Base-by-base conservation (phyloP, 2,329 filamentous ascomycete species). In the Monosporascus sp. region DNA sequence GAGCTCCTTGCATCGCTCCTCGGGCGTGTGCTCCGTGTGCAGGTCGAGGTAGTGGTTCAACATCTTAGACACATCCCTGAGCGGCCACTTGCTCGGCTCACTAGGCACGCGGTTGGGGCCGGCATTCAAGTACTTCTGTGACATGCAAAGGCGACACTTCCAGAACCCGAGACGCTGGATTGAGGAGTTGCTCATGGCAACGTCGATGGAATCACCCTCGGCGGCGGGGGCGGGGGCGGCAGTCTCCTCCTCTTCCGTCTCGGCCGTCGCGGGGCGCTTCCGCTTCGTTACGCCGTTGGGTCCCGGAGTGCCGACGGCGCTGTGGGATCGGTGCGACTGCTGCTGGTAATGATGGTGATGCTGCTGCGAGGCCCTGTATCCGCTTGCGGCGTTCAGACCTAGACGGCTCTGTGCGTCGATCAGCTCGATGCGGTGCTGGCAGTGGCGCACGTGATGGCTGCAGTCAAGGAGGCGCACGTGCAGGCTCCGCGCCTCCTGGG, bases 1-100 rank as follows among this genome's bases (percentile, higher is more conserved):
- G 3, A 78, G 65, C 64, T 77, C 75, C 11, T 56, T 55, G 52
- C 74, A 77, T 9, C 75, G 67, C 62, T 77, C 75, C 0, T 62
- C 54, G 0, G 70, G 68, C 19, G 66, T 59, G 57, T 78, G 75
- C 66, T 78, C 75, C 2, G 63, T 65, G 59, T 78, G 75, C 69
- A 77, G 70, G 49, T 75, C 73, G 9, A 74, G 71, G 56, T 72
- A 76, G 60, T 78, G 75, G 22, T 74, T 74, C 50, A 77, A 69
- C 64, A 77, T 63, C 68, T 77, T 77, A 40, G 71, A 71, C 44
- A 76, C 69, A 52, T 77, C 75, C 58, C 73, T 73, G 14, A 78
- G 66, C 3, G 75, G 73, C 75, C 75, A 77, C 57, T 76, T 76
- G 60, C 71, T 73, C 31, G 75, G 74, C 48, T 69, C 71, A 49